Percentiles rank a stretch among this genome's conserved stretches.
Evolutionary conservation across 192 early-diverging fungal genomes (phyloP).

Genomic region (Dispira simplex): DNA sequence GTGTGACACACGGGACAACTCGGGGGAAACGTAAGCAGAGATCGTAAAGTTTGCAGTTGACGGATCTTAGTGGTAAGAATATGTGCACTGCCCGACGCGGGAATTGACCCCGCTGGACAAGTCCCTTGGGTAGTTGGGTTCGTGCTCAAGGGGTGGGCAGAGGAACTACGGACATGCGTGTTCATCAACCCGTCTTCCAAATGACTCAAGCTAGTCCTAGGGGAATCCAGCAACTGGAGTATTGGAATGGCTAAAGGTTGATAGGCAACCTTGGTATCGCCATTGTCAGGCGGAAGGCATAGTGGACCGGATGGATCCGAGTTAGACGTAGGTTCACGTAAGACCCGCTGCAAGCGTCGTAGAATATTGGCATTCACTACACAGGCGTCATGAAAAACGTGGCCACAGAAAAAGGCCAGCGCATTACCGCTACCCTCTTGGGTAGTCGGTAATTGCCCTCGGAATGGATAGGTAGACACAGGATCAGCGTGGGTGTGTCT

Average conservation of each 20-base stretch:
- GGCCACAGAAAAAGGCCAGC: slow-evolving; percentile 83
- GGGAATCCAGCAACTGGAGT: not conserved
- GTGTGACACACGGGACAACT: not conserved
- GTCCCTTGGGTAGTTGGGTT: not conserved
- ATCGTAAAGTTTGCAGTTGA: not conserved
- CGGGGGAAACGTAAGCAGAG: not conserved
- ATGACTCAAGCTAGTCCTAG: not conserved
- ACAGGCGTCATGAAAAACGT: slow-evolving; percentile 76
- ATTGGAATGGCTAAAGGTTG: not conserved
- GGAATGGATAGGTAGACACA: slow-evolving; percentile 7
- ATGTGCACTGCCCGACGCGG: not conserved
- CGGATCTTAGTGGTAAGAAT: not conserved
- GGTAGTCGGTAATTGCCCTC: slow-evolving; percentile 12
- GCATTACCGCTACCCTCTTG: slow-evolving; percentile 12
- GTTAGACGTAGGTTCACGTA: too few relatives aligned
- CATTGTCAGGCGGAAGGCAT: not conserved
- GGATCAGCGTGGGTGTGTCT: not conserved
- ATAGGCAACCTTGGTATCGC: not conserved
- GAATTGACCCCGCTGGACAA: not conserved
- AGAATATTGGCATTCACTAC: slow-evolving; percentile 42
- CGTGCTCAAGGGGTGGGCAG: not conserved
- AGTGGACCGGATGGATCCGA: not conserved
- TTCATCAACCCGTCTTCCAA: not conserved
- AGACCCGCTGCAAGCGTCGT: not conserved
- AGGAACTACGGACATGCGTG: not conserved